phyloP scores from a whole-genome alignment of 2,329 filamentous ascomycete species.

The Aspergillus sclerotialis region DNA sequence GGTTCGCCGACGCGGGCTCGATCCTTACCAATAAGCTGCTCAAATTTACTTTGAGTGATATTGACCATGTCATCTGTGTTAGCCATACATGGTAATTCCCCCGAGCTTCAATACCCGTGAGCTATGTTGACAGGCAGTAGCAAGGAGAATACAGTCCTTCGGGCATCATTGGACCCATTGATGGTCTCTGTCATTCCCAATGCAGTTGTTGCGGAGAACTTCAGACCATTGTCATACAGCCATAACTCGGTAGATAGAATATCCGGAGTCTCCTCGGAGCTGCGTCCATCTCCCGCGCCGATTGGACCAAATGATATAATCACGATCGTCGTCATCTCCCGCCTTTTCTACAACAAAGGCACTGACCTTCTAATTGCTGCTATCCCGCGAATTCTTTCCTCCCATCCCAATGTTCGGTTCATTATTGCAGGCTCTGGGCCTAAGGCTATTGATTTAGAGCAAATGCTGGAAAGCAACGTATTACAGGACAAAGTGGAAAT shows the following conservation, averaged over 20 bases:
- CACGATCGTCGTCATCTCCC: constrained; percentile 94
- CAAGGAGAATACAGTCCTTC: constrained; percentile 95
- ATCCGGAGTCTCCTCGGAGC: constrained; percentile 18
- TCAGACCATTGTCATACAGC: constrained; percentile 61
- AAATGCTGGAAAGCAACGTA: constrained; percentile 94
- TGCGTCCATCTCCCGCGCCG: constrained; percentile 54
- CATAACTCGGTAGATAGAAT: constrained; percentile 29
- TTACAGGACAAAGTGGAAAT: constrained; percentile 90
- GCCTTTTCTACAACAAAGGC: constrained; percentile 97
- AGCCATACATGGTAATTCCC: constrained; percentile 98
- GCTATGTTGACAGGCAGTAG: constrained; percentile 38
- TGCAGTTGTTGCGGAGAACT: constrained; percentile 93
- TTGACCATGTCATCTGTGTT: constrained; percentile 97
- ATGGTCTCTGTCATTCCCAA: constrained; percentile 99
- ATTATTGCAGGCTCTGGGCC: constrained; percentile 94
- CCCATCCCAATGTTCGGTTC: constrained; percentile 89
- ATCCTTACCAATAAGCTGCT: constrained; percentile 96
- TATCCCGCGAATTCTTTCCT: constrained; percentile 83
- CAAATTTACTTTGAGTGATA: constrained; percentile 92
- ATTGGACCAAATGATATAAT: constrained; percentile 80
- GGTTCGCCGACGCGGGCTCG: constrained; percentile 91
- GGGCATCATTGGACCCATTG: constrained; percentile 86
- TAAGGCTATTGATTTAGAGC: constrained; percentile 94
- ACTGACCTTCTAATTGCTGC: constrained; percentile 95
- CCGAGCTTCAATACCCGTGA: constrained; percentile 15